Evolutionary conservation across 2,329 filamentous ascomycete genomes (phyloP).

Genomic region (Aspergillus sp.): DNA sequence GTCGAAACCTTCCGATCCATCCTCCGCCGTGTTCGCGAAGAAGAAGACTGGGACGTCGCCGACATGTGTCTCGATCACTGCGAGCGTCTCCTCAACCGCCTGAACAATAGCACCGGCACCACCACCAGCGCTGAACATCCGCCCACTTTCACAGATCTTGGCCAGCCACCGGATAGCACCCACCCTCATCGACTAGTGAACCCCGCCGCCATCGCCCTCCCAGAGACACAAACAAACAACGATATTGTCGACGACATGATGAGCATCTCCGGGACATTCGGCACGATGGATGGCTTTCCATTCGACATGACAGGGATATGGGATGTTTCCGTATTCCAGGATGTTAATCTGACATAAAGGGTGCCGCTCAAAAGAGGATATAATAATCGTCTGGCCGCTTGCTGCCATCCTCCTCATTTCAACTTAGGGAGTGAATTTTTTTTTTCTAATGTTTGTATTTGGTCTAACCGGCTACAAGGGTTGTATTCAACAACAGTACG

Average conservation of each 20-base stretch:
- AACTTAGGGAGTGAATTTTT: background rate
- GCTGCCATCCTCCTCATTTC: background rate
- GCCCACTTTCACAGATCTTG: background rate
- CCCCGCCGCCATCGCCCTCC: slow-evolving; percentile 43
- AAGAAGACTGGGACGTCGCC: slow-evolving; percentile 59
- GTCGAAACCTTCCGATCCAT: slow-evolving; percentile 52
- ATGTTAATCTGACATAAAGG: slow-evolving; percentile 34
- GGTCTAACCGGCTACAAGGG: background rate
- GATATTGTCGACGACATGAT: slow-evolving; percentile 51
- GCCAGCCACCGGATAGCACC: slow-evolving; percentile 17
- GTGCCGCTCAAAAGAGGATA: background rate
- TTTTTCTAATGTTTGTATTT: background rate
- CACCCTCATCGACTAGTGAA: slow-evolving; percentile 33
- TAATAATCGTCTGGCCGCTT: background rate
- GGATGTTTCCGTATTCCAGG: slow-evolving; percentile 48
- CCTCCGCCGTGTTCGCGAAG: slow-evolving; percentile 50
- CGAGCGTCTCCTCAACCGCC: slow-evolving; percentile 47
- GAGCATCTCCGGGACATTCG: slow-evolving; percentile 49
- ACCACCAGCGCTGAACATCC: slow-evolving; percentile 5
- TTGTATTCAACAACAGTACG: background rate
- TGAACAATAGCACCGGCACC: slow-evolving; percentile 33
- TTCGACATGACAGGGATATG: slow-evolving; percentile 51
- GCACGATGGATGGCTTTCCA: slow-evolving; percentile 49
- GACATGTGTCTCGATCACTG: slow-evolving; percentile 57
- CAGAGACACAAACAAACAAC: slow-evolving; percentile 48